Conservation (phyloP, 2,329 filamentous ascomycete genomes). For the Beauveria medogensis region DNA sequence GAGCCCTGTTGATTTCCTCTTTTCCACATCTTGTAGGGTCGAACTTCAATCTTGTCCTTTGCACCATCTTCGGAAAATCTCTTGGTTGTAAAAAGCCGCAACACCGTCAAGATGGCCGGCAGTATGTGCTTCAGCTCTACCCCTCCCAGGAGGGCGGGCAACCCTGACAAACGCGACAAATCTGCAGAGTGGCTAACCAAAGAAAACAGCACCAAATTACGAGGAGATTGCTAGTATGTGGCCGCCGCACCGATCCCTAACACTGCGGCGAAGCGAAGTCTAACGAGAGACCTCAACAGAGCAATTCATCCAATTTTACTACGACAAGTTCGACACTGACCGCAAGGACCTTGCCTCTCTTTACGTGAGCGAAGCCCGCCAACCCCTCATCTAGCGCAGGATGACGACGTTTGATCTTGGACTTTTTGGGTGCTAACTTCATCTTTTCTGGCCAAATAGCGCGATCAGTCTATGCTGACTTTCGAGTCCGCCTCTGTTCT, state of each 20-base stretch:
- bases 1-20: background rate
- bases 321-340: slow-evolving; percentile 73
- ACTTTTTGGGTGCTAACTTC: background rate
- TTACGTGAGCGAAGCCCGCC: slow-evolving; percentile 59
- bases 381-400: slow-evolving; percentile 4
- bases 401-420: background rate
- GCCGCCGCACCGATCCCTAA: background rate
- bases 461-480: slow-evolving; percentile 82
- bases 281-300: slow-evolving; percentile 39
- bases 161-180: slow-evolving; percentile 11
- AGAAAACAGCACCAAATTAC: slow-evolving; percentile 26
- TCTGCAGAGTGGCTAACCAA: slow-evolving; percentile 15
- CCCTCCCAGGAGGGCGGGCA: slow-evolving; percentile 3
- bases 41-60: slow-evolving; percentile 7
- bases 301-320: slow-evolving; percentile 87
- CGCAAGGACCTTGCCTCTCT: slow-evolving; percentile 57
- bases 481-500: slow-evolving; percentile 67
- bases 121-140: slow-evolving; percentile 19
- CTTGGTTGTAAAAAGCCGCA: background rate
- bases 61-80: background rate
- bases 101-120: slow-evolving; percentile 24
- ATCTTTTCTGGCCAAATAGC: slow-evolving; percentile 38
- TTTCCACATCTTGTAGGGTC: slow-evolving; percentile 14
- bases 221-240: slow-evolving; percentile 40
- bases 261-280: background rate